Base-by-base conservation (phyloP, 257 asterid genomes). In the Solanum chiquidenum region DNA sequence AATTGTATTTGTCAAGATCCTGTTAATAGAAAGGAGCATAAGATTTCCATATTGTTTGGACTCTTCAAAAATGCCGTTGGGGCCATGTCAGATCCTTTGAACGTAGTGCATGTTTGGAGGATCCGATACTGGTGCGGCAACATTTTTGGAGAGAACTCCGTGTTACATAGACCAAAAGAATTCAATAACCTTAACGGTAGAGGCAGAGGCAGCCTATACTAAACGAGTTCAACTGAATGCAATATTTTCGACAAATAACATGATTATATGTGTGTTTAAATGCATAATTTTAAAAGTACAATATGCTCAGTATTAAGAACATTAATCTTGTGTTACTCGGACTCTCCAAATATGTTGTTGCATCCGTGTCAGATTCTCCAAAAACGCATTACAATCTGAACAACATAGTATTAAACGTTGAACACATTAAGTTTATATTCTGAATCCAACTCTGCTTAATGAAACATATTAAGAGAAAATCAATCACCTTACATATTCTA, bases 401-500 rank as follows among this genome's bases (percentile, higher is more conserved):
- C n/a, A 69, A 69, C 2, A 69, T 1, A 75, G 7, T 62, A 14
- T 4, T 77, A 79, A 13, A 44, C 7, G 2, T 29, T 44, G 37
- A 25, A 44, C 5, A 1, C 0, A 14, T 14, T 2, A 42, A 42
- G 38, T 25, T 44, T 44, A 79, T 14, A 44, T 10, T 27, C 0
- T 16, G 1, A 46, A 27, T 27, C 5, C 7, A 6, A 6, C 25
- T n/a, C 16, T 14, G 9, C 82, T 60, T 10, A 27, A 35, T 40
- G 9, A 5, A 46, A 29, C 85, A 25, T 46, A 16, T 16, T 2
- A 21, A 46, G 27, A 80, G 16, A 49, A 80, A 49, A 46, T 5
- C 69, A 80, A 80, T 80, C 85, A 95, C 98, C 83, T 96, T 90
- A 25, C 97, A 93, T 68, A 94, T 92, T 91, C 91, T 95, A 72